Evolutionary conservation across 2,329 filamentous ascomycete species (phyloP).

Genomic region (Alternaria ethzedia): DNA sequence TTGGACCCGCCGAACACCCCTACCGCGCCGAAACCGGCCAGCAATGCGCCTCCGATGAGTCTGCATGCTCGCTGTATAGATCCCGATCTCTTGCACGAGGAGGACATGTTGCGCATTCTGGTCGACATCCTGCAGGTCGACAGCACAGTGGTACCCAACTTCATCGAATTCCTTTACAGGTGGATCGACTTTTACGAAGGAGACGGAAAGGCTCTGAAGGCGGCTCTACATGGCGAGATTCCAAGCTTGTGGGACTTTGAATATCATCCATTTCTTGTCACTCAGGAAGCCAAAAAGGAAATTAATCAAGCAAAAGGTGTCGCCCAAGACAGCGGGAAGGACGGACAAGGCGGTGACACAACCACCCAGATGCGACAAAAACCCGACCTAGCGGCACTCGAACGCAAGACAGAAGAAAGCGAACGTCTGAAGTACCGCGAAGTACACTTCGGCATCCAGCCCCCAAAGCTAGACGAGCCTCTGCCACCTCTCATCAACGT

Average conservation of each 20-base stretch:
- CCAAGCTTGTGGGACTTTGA: constrained; percentile 46
- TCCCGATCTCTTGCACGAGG: constrained; percentile 32
- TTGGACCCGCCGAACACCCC: not conserved
- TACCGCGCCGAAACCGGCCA: constrained; percentile 1
- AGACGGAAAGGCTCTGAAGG: constrained; percentile 40
- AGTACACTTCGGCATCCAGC: constrained; percentile 39
- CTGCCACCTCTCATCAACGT: constrained; percentile 42
- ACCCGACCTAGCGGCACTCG: constrained; percentile 31
- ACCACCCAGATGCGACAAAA: constrained; percentile 31
- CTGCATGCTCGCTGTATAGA: constrained; percentile 28
- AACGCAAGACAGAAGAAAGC: constrained; percentile 32
- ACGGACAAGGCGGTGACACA: not conserved
- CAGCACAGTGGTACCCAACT: constrained; percentile 39
- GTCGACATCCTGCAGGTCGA: constrained; percentile 41
- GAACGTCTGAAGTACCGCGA: constrained; percentile 43
- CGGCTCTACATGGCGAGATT: constrained; percentile 41
- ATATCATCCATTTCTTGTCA: constrained; percentile 33
- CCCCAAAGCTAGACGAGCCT: constrained; percentile 29
- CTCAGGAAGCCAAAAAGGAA: constrained; percentile 12
- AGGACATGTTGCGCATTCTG: constrained; percentile 37
- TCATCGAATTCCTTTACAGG: constrained; percentile 43
- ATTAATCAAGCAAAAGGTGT: not conserved
- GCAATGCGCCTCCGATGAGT: constrained; percentile 15
- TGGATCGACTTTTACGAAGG: constrained; percentile 43
- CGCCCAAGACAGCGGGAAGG: not conserved